Percentiles rank a stretch among this genome's conserved stretches.
Conservation (phyloP, 768 basidiomycete species). For the Termitomyces sp. region DNA sequence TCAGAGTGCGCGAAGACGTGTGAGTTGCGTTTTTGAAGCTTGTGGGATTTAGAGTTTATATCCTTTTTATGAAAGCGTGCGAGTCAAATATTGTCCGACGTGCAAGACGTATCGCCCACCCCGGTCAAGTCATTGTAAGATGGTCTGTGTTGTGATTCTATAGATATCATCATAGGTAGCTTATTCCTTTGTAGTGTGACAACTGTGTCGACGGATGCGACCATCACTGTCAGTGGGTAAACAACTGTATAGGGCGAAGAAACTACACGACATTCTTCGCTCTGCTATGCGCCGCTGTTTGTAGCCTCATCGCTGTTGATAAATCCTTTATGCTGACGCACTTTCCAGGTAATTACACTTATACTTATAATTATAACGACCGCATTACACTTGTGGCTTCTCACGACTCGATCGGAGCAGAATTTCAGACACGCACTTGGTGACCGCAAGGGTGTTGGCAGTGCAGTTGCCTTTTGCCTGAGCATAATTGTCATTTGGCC, state of each 20-base stretch:
- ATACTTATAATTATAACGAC: conserved; percentile 78
- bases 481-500: conserved; percentile 78
- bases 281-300: conserved; percentile 69
- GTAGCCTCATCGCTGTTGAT: conserved; percentile 24
- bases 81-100: conserved; percentile 91
- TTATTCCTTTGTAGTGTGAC: conserved; percentile 58
- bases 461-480: conserved; percentile 74
- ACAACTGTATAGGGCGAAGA: conserved; percentile 91
- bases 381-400: conserved; percentile 71
- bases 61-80: conserved; percentile 48
- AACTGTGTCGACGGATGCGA: conserved; percentile 97
- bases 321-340: not conserved
- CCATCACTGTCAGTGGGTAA: conserved; percentile 89
- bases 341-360: conserved; percentile 57
- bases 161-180: not conserved
- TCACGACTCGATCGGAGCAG: conserved; percentile 39
- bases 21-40: conserved; percentile 30
- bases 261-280: conserved; percentile 92
- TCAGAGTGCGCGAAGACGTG: conserved; percentile 74
- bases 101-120: conserved; percentile 93
- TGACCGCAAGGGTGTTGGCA: conserved; percentile 51
- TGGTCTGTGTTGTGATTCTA: conserved; percentile 43
- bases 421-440: conserved; percentile 39
- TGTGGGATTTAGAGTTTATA: not conserved
- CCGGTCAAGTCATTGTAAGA: conserved; percentile 91